Evolutionary conservation across 2,329 filamentous ascomycete species (phyloP), one percentile per base, ranked within the genome.

Genomic region (Aspergillus sp.): DNA sequence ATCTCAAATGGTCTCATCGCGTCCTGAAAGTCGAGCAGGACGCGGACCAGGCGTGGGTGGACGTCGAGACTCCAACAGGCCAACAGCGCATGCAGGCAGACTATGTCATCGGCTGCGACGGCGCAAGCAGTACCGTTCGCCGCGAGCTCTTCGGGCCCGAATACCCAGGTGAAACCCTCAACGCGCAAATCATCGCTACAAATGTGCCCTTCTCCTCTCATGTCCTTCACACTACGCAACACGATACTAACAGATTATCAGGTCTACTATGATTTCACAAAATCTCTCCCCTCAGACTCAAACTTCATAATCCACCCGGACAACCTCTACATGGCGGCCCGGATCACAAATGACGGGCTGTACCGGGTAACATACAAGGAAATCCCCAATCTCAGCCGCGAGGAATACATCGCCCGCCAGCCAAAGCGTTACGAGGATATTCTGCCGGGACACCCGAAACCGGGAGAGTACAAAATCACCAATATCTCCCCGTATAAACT

Each of bases 301-400:
- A 85, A 85, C 67, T 87, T 87, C 68, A 83, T 86, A 61, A 77
- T 87, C 32, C 79, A 88, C 61, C 85, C 84, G 0, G 80, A 83
- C 20, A 77, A 88, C 64, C 87, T 83, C 70, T 76, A 83, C 74
- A 85, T 88, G 84, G 83, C 83, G 2, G 85, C 85, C 2, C 80
- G 77, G 42, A 83, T 88, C 60, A 84, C 80, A 1, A 73, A 72
- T 2, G 83, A 87, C 53, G 84, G 83, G 0, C 70, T 88, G 9
- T 88, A 85, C 74, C 81, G 85, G 13, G 81, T 88, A 36, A 85
- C 85, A 0, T 88, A 88, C 63, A 85, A 84, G 52, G 86, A 88
- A 62, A 72, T 72, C 0, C 74, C 79, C 0, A 81, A 79, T 2
- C 75, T 88, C 12, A 80, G 78, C 0, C 72, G 68, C 36, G 83